Percentiles rank a stretch among this genome's conserved stretches.
phyloP scores from a whole-genome alignment of 768 basidiomycete genomes.

The Trametes elegans region DNA sequence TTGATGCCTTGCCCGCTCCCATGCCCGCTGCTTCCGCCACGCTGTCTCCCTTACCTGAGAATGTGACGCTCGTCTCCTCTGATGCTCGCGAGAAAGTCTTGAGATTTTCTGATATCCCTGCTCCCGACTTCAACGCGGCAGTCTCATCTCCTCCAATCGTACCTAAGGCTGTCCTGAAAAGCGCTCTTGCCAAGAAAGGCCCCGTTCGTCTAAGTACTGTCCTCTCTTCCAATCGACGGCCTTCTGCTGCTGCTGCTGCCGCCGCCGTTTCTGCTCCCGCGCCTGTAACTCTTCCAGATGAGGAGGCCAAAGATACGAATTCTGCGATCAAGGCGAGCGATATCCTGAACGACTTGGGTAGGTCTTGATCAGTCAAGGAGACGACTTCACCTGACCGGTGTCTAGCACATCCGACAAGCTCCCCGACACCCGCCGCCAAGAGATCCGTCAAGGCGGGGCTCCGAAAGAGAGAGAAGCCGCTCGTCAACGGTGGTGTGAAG shows the following conservation, averaged over 20 bases:
- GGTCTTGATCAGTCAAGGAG: not conserved
- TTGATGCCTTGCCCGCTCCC: too few relatives aligned
- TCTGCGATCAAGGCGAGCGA: not conserved
- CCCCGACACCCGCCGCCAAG: slow-evolving; percentile 18
- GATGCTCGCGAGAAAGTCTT: slow-evolving; percentile 1
- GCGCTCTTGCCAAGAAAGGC: not conserved
- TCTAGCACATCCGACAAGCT: slow-evolving; percentile 5
- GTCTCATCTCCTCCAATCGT: slow-evolving; percentile 8
- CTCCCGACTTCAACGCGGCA: slow-evolving; percentile 14
- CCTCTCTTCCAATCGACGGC: not conserved
- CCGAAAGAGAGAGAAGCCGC: slow-evolving; percentile 17
- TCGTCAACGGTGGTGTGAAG: not conserved
- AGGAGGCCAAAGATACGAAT: not conserved
- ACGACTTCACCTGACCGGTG: not conserved
- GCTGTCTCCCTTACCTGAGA: not conserved
- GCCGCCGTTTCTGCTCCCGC: too few relatives aligned
- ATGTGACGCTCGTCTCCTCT: not conserved
- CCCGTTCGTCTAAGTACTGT: not conserved
- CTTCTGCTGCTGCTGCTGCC: not conserved
- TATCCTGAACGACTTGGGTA: slow-evolving; percentile 3
- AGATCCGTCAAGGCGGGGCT: slow-evolving; percentile 20
- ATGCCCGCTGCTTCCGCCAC: too few relatives aligned
- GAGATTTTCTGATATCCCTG: slow-evolving; percentile 13
- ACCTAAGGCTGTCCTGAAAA: slow-evolving; percentile 9
- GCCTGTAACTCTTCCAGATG: too few relatives aligned